Percentiles rank a stretch among this genome's conserved stretches.
phyloP scores from a whole-genome alignment of 768 basidiomycete genomes.

The Rubroboletus satanas region DNA sequence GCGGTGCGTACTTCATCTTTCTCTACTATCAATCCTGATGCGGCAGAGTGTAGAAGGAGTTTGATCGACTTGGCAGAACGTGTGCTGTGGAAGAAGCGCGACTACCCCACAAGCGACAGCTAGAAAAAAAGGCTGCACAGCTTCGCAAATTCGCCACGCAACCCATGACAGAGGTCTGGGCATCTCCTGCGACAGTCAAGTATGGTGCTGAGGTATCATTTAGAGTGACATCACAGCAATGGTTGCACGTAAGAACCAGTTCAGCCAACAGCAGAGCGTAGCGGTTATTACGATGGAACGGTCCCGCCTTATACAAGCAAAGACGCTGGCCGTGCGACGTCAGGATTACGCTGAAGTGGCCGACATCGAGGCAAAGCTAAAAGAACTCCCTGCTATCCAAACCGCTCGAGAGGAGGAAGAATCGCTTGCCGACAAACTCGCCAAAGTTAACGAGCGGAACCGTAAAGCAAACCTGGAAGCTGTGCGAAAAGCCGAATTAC shows the following conservation, averaged over 20 bases:
- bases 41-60: slow-evolving; percentile 57
- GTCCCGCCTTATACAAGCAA: slow-evolving; percentile 64
- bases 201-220: slow-evolving; percentile 8
- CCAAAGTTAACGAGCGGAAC: slow-evolving; percentile 87
- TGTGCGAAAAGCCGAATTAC: slow-evolving; percentile 70
- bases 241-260: slow-evolving; percentile 61
- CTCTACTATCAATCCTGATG: slow-evolving; percentile 8
- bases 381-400: slow-evolving; percentile 39
- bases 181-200: slow-evolving; percentile 5
- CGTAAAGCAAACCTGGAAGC: slow-evolving; percentile 79
- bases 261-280: slow-evolving; percentile 33
- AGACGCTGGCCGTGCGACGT: slow-evolving; percentile 70
- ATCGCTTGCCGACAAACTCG: slow-evolving; percentile 48
- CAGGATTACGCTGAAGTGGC: slow-evolving; percentile 63
- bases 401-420: slow-evolving; percentile 26
- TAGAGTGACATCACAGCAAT: slow-evolving; percentile 84
- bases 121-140: slow-evolving; percentile 64
- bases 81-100: slow-evolving; percentile 52
- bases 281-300: slow-evolving; percentile 48
- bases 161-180: slow-evolving; percentile 75
- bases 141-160: slow-evolving; percentile 56
- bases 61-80: slow-evolving; percentile 49
- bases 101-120: slow-evolving; percentile 60
- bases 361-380: slow-evolving; percentile 60
- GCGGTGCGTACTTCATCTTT: slow-evolving; percentile 43